Conservation (phyloP, 495 filamentous ascomycete genomes). For the Astrothelium subdiscretum region DNA sequence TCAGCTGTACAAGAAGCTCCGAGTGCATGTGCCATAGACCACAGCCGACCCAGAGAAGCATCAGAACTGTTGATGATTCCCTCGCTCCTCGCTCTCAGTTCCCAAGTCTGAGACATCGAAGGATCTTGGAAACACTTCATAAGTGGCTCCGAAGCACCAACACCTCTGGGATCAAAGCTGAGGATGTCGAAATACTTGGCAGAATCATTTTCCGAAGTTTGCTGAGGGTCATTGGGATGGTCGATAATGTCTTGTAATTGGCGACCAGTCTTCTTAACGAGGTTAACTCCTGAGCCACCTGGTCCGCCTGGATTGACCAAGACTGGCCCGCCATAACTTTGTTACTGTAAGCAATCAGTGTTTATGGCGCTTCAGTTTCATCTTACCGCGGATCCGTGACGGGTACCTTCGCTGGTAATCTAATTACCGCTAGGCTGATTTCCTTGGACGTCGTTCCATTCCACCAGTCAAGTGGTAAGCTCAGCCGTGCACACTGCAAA, state of each 20-base stretch:
- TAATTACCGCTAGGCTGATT: constrained; percentile 28
- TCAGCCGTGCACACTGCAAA: constrained; percentile 31
- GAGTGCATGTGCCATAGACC: constrained; percentile 26
- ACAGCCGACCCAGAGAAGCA: constrained; percentile 25
- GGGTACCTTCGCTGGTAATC: constrained; percentile 29
- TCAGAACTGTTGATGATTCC: constrained; percentile 27
- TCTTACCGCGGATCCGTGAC: constrained; percentile 26
- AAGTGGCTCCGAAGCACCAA: constrained; percentile 24
- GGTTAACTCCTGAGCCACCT: constrained; percentile 31
- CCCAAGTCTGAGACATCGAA: constrained; percentile 17
- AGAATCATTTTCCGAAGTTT: constrained; percentile 5
- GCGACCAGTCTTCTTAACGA: constrained; percentile 12
- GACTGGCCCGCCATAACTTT: constrained; percentile 27
- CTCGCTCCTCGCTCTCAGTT: constrained; percentile 18
- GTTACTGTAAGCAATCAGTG: not conserved
- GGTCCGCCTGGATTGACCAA: constrained; percentile 36
- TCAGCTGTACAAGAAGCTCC: constrained; percentile 21
- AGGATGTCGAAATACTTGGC: constrained; percentile 43
- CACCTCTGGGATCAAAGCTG: constrained; percentile 39
- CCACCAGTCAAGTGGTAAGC: constrained; percentile 32
- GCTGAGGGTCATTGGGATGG: constrained; percentile 15
- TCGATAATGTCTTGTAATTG: constrained; percentile 28
- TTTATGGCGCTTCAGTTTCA: not conserved
- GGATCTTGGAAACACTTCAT: constrained; percentile 35
- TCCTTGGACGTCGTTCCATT: constrained; percentile 25